Evolutionary conservation across 2,329 filamentous ascomycete species (phyloP).

Genomic region (Calonectria pauciramosa): DNA sequence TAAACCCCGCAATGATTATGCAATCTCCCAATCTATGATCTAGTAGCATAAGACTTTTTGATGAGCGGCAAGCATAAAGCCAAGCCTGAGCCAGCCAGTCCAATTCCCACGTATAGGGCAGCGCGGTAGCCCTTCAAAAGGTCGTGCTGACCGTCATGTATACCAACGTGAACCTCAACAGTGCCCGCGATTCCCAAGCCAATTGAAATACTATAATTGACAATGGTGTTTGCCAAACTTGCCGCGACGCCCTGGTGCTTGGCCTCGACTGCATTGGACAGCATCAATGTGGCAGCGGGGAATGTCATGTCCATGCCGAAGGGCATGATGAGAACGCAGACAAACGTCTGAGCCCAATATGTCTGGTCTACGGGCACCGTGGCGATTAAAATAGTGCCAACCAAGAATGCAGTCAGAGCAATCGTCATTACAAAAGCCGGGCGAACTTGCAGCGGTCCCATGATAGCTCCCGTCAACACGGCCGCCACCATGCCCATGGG

Average conservation of each 20-base stretch:
- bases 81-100: not conserved
- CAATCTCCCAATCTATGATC: not conserved
- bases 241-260: not conserved
- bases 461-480: not conserved
- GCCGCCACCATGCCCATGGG: not conserved
- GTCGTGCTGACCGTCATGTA: not conserved
- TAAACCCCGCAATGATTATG: not conserved
- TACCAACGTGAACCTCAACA: not conserved
- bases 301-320: constrained; percentile 3
- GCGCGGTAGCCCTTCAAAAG: not conserved
- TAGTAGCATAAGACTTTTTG: not conserved
- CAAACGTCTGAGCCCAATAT: not conserved
- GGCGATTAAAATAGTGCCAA: not conserved
- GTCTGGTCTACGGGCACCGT: not conserved
- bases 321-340: not conserved
- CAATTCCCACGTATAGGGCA: not conserved
- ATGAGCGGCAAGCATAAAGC: not conserved
- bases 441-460: not conserved
- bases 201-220: not conserved
- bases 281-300: not conserved
- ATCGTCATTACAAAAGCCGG: not conserved
- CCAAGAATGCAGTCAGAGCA: not conserved
- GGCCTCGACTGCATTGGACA: not conserved
- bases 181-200: not conserved
- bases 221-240: not conserved